Conservation (phyloP, 192 early-diverging fungal species). For the Backusella sp. region DNA sequence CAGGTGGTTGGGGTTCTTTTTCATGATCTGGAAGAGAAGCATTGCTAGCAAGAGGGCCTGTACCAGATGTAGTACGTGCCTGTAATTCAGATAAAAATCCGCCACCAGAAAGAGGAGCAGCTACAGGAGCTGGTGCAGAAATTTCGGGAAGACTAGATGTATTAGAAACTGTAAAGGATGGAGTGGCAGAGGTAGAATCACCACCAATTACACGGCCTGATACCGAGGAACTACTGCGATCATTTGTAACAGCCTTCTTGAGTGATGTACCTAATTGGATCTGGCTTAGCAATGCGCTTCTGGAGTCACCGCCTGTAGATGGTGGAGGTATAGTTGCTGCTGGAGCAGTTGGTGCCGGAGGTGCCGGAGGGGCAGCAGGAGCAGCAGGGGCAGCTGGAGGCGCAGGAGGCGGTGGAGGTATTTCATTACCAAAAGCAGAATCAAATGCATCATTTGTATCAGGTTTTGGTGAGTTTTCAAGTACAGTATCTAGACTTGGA, state of each 20-base stretch:
- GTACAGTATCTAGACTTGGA: slow-evolving; percentile 11
- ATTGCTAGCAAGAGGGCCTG: not conserved
- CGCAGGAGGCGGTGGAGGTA: slow-evolving; percentile 22
- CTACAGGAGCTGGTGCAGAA: slow-evolving; percentile 13
- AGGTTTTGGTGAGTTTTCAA: slow-evolving; percentile 7
- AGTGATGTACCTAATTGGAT: slow-evolving; percentile 66
- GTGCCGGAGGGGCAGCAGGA: slow-evolving; percentile 5
- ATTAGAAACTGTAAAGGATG: not conserved
- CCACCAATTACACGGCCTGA: slow-evolving; percentile 36
- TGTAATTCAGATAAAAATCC: slow-evolving; percentile 64
- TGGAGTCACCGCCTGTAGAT: slow-evolving; percentile 14
- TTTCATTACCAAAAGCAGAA: not conserved
- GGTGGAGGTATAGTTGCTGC: slow-evolving; percentile 14
- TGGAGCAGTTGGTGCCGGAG: slow-evolving; percentile 10
- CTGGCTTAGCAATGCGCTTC: slow-evolving; percentile 65
- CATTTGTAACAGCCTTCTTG: slow-evolving; percentile 62
- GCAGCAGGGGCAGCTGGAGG: slow-evolving; percentile 19
- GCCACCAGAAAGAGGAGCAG: slow-evolving; percentile 40
- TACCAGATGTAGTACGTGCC: slow-evolving; percentile 35
- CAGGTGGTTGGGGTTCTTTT: not conserved
- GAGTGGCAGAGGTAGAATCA: not conserved
- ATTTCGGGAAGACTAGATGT: not conserved
- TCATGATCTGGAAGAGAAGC: not conserved
- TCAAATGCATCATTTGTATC: slow-evolving; percentile 13
- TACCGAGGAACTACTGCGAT: slow-evolving; percentile 51